These are phyloP conservation scores for Crassisporium funariophilum DNA, from an alignment of 768 basidiomycete species.

Conservation along the genomic window DNA sequence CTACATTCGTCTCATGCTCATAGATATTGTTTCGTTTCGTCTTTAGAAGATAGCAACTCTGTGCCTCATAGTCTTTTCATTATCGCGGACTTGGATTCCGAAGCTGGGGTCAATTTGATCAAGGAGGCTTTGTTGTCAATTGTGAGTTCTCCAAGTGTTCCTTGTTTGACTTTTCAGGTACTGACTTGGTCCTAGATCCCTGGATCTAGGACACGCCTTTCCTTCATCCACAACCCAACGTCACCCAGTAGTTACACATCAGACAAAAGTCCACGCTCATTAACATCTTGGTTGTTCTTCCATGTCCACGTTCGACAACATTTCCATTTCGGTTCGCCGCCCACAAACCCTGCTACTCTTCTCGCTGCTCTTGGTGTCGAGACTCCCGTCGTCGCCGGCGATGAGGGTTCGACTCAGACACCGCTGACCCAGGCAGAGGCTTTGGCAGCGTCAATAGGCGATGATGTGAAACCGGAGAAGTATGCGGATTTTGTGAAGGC, in stretches of 20 bases:
- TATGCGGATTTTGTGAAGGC: constrained; percentile 47
- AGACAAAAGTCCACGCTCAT: constrained; percentile 20
- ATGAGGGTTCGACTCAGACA: constrained; percentile 37
- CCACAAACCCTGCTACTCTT: constrained; percentile 39
- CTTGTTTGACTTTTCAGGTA: constrained; percentile 1
- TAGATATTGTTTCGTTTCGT: neutral
- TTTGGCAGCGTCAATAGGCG: constrained; percentile 34
- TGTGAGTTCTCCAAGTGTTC: constrained; percentile 51
- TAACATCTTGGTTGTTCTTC: constrained; percentile 49
- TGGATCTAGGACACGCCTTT: constrained; percentile 56
- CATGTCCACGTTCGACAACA: constrained; percentile 46
- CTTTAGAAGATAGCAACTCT: constrained; percentile 30
- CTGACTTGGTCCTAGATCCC: constrained; percentile 35
- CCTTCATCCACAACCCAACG: constrained; percentile 76
- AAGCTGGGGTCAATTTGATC: constrained; percentile 57
- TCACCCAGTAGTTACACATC: constrained; percentile 11
- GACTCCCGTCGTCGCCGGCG: constrained; percentile 1
- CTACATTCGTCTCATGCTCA: neutral
- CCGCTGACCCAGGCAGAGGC: constrained; percentile 34
- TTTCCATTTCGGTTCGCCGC: too few relatives aligned
- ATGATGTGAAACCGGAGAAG: constrained; percentile 33
- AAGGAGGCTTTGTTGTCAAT: constrained; percentile 66
- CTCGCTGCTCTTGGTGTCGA: constrained; percentile 39
- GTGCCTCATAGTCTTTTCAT: constrained; percentile 59
- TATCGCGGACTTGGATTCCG: constrained; percentile 76